These are phyloP conservation scores for Cercophora scortea DNA, from an alignment of 495 filamentous ascomycete species.

Conservation along the genomic window DNA sequence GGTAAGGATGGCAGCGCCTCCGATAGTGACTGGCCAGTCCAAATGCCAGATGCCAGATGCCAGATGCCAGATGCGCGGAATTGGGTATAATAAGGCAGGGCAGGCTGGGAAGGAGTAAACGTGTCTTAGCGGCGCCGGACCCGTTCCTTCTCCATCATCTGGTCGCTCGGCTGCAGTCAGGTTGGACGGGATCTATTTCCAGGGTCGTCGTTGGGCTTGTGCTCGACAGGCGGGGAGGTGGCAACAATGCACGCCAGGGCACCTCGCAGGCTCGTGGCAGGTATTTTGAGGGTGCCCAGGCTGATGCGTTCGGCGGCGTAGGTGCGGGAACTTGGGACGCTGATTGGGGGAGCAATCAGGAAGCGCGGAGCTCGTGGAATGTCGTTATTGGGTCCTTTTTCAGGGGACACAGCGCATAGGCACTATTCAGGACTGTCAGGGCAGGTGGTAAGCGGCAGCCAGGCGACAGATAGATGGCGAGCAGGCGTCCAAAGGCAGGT, in stretches of 20 bases:
- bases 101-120: not conserved
- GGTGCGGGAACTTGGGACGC: slow-evolving; percentile 5
- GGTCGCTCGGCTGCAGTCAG: slow-evolving; percentile 10
- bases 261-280: slow-evolving; percentile 11
- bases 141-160: slow-evolving; percentile 13
- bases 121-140: slow-evolving; percentile 9
- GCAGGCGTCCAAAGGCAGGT: too few species aligned
- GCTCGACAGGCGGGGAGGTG: not conserved
- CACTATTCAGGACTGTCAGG: not conserved
- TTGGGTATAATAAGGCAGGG: slow-evolving; percentile 1
- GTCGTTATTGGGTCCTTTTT: slow-evolving; percentile 18
- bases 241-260: slow-evolving; percentile 4
- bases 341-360: slow-evolving; percentile 25
- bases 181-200: slow-evolving; percentile 15
- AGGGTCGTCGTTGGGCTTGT: slow-evolving; percentile 11
- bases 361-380: slow-evolving; percentile 19
- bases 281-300: slow-evolving; percentile 12
- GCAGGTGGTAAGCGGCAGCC: too few species aligned
- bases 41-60: too few species aligned
- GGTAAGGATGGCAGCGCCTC: not conserved
- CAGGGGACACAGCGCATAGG: slow-evolving; percentile 2
- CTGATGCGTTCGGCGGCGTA: slow-evolving; percentile 10
- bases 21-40: too few species aligned
- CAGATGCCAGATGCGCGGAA: not conserved
- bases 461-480: too few species aligned